Evolutionary conservation across 1,284 basidiomycete species (phyloP).

Genomic region (Apiotrichum mycotoxinovorans): DNA sequence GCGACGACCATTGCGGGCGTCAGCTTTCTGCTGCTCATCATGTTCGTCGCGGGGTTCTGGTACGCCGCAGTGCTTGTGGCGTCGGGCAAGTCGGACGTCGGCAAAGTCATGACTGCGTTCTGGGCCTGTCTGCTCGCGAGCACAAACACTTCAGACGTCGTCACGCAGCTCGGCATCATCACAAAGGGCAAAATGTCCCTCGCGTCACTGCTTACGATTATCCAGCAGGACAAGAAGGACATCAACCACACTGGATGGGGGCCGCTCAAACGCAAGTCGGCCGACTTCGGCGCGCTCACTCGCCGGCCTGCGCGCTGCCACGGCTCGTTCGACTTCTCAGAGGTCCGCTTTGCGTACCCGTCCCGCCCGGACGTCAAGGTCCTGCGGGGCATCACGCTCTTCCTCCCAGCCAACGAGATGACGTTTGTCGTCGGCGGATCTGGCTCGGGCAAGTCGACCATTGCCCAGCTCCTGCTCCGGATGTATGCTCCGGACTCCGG

Average conservation of each 20-base stretch:
- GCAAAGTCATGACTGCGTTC: slow-evolving; percentile 89
- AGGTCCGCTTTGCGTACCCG: slow-evolving; percentile 82
- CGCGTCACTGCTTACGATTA: slow-evolving; percentile 64
- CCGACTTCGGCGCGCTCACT: slow-evolving; percentile 25
- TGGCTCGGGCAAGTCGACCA: slow-evolving; percentile 89
- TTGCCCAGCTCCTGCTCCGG: slow-evolving; percentile 75
- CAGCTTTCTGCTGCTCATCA: slow-evolving; percentile 77
- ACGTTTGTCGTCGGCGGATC: slow-evolving; percentile 91
- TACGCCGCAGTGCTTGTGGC: slow-evolving; percentile 84
- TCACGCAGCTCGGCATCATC: slow-evolving; percentile 67
- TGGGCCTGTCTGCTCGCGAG: slow-evolving; percentile 92
- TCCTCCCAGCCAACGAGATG: slow-evolving; percentile 75
- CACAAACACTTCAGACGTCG: slow-evolving; percentile 76
- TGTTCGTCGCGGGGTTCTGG: slow-evolving; percentile 98
- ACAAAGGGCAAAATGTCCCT: slow-evolving; percentile 84
- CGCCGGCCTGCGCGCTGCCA: slow-evolving; percentile 54
- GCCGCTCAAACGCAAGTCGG: not conserved
- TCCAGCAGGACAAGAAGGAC: slow-evolving; percentile 45
- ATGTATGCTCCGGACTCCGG: slow-evolving; percentile 68
- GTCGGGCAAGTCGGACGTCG: slow-evolving; percentile 63
- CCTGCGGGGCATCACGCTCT: slow-evolving; percentile 53
- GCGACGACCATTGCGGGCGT: slow-evolving; percentile 64
- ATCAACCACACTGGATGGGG: not conserved
- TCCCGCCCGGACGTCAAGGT: slow-evolving; percentile 58
- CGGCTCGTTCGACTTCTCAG: slow-evolving; percentile 74